A percentile compares a stretch with the other conserved stretches of the same genome.
Conservation (phyloP, 352 stramenopile genomes). For the Thalassiosira mediterranea region DNA sequence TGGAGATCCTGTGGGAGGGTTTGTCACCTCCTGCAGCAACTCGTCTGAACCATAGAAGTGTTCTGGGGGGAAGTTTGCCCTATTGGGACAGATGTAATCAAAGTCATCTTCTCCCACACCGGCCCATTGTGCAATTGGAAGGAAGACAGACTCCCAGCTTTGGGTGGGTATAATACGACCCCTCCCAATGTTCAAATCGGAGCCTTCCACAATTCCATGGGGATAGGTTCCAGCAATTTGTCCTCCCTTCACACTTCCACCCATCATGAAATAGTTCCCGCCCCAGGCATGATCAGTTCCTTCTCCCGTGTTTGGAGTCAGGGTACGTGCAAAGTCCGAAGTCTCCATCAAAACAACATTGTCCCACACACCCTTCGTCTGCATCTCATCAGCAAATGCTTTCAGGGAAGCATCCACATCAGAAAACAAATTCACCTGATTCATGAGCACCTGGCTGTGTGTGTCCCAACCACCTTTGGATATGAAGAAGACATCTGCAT, state of each 20-base stretch:
- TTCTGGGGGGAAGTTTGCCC: constrained; percentile 35
- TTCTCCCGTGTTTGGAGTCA: constrained; percentile 62
- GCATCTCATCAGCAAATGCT: constrained; percentile 71
- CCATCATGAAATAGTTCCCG: constrained; percentile 74
- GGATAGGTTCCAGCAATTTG: constrained; percentile 76
- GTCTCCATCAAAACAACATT: constrained; percentile 56
- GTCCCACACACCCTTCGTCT: constrained; percentile 64
- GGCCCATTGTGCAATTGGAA: constrained; percentile 66
- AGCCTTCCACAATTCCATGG: constrained; percentile 60
- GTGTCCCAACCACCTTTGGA: constrained; percentile 71
- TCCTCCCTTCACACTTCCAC: constrained; percentile 66
- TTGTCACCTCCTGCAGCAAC: no score
- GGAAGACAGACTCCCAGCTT: constrained; percentile 75
- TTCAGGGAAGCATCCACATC: constrained; percentile 62
- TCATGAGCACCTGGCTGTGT: constrained; percentile 29
- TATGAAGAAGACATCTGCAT: constrained; percentile 74
- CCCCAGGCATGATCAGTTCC: constrained; percentile 78
- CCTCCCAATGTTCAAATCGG: constrained; percentile 57
- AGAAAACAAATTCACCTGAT: constrained; percentile 45
- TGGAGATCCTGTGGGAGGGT: no score
- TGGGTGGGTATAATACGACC: constrained; percentile 75
- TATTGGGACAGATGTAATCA: constrained; percentile 63
- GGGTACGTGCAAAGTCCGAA: constrained; percentile 80
- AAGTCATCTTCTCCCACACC: constrained; percentile 59
- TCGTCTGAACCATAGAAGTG: no score